Conservation (phyloP, 768 basidiomycete genomes). For the Agaricus subrufescens region DNA sequence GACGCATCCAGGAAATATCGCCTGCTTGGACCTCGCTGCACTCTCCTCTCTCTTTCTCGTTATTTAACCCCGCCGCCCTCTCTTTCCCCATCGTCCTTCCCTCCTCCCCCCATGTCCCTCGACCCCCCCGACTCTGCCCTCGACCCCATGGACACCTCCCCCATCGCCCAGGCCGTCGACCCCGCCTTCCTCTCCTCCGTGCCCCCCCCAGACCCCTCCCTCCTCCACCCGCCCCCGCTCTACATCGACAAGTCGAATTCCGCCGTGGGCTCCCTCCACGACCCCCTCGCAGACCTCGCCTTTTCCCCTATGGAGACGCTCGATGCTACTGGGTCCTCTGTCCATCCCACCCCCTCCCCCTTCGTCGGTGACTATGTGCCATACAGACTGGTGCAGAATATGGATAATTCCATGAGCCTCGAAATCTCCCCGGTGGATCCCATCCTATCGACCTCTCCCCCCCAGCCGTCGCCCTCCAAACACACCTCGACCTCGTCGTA, state of each 20-base stretch:
- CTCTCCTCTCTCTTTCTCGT: neutral
- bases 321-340: constrained; percentile 17
- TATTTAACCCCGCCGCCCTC: neutral
- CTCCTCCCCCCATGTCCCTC: neutral
- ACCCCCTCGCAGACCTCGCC: constrained; percentile 33
- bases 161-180: constrained; percentile 22
- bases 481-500: constrained; percentile 36
- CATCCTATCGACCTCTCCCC: constrained; percentile 27
- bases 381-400: constrained; percentile 24
- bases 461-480: constrained; percentile 32
- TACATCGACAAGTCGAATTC: constrained; percentile 29
- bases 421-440: constrained; percentile 33
- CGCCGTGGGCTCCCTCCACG: constrained; percentile 29
- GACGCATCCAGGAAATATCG: constrained; percentile 10
- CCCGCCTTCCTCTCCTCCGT: constrained; percentile 17
- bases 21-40: constrained; percentile 8
- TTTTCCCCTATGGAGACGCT: constrained; percentile 27
- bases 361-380: constrained; percentile 39
- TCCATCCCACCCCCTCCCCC: constrained; percentile 26
- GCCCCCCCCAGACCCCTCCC: constrained; percentile 16
- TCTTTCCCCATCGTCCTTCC: neutral
- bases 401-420: constrained; percentile 31
- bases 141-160: constrained; percentile 33
- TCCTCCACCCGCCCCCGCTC: constrained; percentile 28
- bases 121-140: neutral